Conservation (phyloP, 805 yeast genomes). For the Naumovozyma dairenensis region DNA sequence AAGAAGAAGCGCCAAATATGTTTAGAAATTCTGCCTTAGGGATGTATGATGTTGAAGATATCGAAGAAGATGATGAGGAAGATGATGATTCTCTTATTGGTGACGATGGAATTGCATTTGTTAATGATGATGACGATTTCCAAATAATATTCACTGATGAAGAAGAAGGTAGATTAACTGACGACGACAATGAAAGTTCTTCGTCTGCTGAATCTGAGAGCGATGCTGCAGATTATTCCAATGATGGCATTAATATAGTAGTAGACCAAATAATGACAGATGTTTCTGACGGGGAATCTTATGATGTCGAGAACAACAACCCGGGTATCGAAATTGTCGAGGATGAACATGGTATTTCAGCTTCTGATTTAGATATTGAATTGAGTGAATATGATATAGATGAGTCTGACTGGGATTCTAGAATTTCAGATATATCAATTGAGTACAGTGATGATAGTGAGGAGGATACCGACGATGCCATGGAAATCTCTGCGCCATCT, state of each 20-base stretch:
- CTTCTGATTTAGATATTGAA: slow-evolving; percentile 29
- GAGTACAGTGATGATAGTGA: slow-evolving; percentile 27
- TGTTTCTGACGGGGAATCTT: slow-evolving; percentile 23
- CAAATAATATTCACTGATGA: slow-evolving; percentile 29
- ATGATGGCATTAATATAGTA: slow-evolving; percentile 19
- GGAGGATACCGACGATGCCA: slow-evolving; percentile 19
- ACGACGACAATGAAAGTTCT: slow-evolving; percentile 25
- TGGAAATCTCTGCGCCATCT: too few species aligned
- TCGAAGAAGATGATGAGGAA: slow-evolving; percentile 54
- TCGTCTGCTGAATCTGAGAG: slow-evolving; percentile 14
- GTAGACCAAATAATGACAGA: slow-evolving; percentile 11
- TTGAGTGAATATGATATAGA: slow-evolving; percentile 28
- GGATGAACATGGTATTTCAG: slow-evolving; percentile 23
- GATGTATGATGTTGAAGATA: slow-evolving; percentile 80
- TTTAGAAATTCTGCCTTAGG: slow-evolving; percentile 85
- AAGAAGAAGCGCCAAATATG: slow-evolving; percentile 74
- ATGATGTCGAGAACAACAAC: too few species aligned
- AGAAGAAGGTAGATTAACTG: slow-evolving; percentile 26
- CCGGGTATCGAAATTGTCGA: slow-evolving; percentile 19
- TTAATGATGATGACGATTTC: slow-evolving; percentile 29
- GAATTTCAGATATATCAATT: slow-evolving; percentile 26
- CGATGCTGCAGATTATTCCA: slow-evolving; percentile 16
- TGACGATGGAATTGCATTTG: slow-evolving; percentile 35
- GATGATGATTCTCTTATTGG: slow-evolving; percentile 40
- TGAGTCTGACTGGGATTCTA: slow-evolving; percentile 30